Percentiles rank a stretch among this genome's conserved stretches.
phyloP scores from a whole-genome alignment of 305 asterid species.

The Nicotiana rustica region DNA sequence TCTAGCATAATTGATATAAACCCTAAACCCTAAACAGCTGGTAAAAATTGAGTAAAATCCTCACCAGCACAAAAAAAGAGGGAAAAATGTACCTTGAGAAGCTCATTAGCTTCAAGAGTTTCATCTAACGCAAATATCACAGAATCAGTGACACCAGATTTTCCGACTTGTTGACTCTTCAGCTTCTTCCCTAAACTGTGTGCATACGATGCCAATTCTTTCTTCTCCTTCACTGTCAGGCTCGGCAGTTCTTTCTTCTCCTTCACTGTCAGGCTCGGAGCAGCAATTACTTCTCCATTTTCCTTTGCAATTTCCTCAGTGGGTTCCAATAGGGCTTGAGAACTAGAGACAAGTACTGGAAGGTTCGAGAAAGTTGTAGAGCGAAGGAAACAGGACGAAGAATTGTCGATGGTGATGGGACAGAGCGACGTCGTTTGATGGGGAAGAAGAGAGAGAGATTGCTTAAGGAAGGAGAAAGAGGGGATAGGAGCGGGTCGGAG shows the following conservation, averaged over 20 bases:
- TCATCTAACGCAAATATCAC: slow-evolving; percentile 79
- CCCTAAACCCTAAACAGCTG: neutral
- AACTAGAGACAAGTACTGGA: slow-evolving; percentile 12
- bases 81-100: slow-evolving; percentile 75
- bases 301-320: slow-evolving; percentile 34
- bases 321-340: slow-evolving; percentile 35
- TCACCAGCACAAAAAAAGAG: neutral
- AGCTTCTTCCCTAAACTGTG: slow-evolving; percentile 91
- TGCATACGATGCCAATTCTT: slow-evolving; percentile 82
- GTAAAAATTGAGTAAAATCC: neutral
- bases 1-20: neutral
- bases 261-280: neutral
- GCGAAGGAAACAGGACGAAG: slow-evolving; percentile 32
- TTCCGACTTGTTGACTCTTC: slow-evolving; percentile 92
- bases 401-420: slow-evolving; percentile 25
- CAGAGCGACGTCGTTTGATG: slow-evolving; percentile 22
- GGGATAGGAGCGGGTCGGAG: slow-evolving; percentile 47
- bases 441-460: slow-evolving; percentile 20
- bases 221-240: slow-evolving; percentile 81
- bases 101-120: slow-evolving; percentile 93
- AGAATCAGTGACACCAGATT: slow-evolving; percentile 85
- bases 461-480: slow-evolving; percentile 37
- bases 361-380: slow-evolving; percentile 27
- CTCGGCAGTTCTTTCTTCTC: slow-evolving; percentile 46
- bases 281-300: slow-evolving; percentile 1